These are phyloP conservation scores for Aspergillus sp. DNA, from an alignment of 2,329 filamentous ascomycete genomes.

Conservation along the genomic window DNA sequence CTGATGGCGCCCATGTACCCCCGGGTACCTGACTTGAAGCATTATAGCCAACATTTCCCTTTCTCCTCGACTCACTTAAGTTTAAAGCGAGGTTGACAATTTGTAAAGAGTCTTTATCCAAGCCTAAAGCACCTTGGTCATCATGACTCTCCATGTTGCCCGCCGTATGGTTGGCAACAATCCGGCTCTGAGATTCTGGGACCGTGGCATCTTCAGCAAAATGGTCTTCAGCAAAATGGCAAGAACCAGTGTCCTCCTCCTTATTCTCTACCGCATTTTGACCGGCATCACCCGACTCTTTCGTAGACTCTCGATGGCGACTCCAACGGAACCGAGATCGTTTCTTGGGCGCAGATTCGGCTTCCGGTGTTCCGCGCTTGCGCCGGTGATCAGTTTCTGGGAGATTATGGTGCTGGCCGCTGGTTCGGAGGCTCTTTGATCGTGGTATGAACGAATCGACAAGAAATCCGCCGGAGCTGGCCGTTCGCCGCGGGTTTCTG, in stretches of 20 bases:
- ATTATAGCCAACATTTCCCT: conserved; percentile 59
- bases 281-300: conserved; percentile 25
- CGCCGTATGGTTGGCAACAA: background rate
- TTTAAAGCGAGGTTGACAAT: conserved; percentile 92
- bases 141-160: background rate
- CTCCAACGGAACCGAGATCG: conserved; percentile 35
- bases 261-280: conserved; percentile 10
- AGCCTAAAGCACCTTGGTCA: conserved; percentile 29
- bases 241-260: conserved; percentile 11
- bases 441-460: conserved; percentile 41
- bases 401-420: conserved; percentile 23
- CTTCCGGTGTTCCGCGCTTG: conserved; percentile 42
- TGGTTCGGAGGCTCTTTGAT: conserved; percentile 26
- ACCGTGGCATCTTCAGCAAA: conserved; percentile 14
- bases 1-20: conserved; percentile 34
- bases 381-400: conserved; percentile 34
- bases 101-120: conserved; percentile 77
- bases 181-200: conserved; percentile 13
- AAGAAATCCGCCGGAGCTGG: conserved; percentile 45
- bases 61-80: conserved; percentile 72
- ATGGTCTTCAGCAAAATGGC: conserved; percentile 15
- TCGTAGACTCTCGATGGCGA: conserved; percentile 32
- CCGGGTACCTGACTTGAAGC: conserved; percentile 50
- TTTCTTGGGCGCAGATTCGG: conserved; percentile 32
- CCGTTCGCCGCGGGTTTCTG: conserved; percentile 25